Percentiles rank a stretch among this genome's conserved stretches.
These are phyloP conservation scores for Globisporangium emineosum DNA, from an alignment of 352 stramenopile genomes.

Conservation along the genomic window DNA sequence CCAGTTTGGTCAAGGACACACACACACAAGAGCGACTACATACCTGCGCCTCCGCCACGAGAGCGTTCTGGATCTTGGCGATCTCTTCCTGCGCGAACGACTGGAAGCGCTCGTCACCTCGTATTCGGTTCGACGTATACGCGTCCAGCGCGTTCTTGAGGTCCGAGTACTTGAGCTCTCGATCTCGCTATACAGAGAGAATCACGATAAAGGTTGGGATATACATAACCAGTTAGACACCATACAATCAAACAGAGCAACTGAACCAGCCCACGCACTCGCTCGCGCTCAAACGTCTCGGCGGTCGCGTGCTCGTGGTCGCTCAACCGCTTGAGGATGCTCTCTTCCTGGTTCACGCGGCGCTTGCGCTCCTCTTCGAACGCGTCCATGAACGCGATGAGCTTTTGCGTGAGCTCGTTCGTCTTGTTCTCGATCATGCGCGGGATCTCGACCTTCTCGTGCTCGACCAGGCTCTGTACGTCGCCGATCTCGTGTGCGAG, in stretches of 20 bases:
- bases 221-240: too few species aligned
- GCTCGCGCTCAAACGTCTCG: conserved; percentile 71
- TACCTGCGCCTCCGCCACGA: conserved; percentile 70
- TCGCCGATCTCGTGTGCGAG: conserved; percentile 81
- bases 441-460: conserved; percentile 88
- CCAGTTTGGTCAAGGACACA: not conserved
- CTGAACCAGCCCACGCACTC: conserved; percentile 40
- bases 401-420: conserved; percentile 86
- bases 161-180: conserved; percentile 65
- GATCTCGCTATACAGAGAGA: conserved; percentile 32
- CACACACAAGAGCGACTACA: not conserved
- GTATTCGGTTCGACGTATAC: conserved; percentile 70
- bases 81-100: conserved; percentile 67
- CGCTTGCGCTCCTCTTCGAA: conserved; percentile 86
- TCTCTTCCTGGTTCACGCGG: conserved; percentile 80
- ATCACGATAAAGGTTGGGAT: too few species aligned
- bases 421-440: conserved; percentile 88
- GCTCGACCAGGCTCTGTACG: conserved; percentile 77
- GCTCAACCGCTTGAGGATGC: conserved; percentile 90
- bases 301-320: conserved; percentile 77
- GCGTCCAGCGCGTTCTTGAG: conserved; percentile 69
- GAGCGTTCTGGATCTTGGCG: conserved; percentile 71
- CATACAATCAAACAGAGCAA: too few species aligned
- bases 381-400: conserved; percentile 86
- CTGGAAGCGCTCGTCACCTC: conserved; percentile 75